Conservation (phyloP, 352 stramenopile species). For the Pythium folliculosum region DNA sequence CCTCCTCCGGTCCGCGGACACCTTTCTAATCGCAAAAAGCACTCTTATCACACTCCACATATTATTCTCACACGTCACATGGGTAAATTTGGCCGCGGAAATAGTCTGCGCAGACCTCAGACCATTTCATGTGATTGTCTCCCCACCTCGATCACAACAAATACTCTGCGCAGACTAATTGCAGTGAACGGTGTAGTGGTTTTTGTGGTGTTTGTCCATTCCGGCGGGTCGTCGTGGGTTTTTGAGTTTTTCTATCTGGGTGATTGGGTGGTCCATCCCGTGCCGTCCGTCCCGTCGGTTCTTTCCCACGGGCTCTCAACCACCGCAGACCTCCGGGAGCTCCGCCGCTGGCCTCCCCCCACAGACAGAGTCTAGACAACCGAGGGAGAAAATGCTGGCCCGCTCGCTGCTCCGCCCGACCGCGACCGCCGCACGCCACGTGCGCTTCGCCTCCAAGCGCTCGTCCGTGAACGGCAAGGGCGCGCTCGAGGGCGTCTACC, state of each 20-base stretch:
- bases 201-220: slow-evolving; percentile 12
- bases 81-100: too few species aligned
- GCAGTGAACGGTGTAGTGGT: slow-evolving; percentile 4
- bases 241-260: neutral
- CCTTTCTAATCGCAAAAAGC: too few species aligned
- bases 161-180: too few species aligned
- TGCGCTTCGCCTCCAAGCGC: slow-evolving; percentile 64
- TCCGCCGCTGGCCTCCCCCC: neutral
- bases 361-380: neutral
- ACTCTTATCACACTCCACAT: too few species aligned
- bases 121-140: too few species aligned
- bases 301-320: slow-evolving; percentile 21
- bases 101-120: too few species aligned
- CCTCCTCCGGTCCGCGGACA: too few species aligned
- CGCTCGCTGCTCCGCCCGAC: slow-evolving; percentile 49
- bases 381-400: slow-evolving; percentile 45
- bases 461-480: slow-evolving; percentile 82
- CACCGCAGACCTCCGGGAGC: slow-evolving; percentile 16
- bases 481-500: slow-evolving; percentile 62
- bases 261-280: slow-evolving; percentile 20
- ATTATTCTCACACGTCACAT: too few species aligned
- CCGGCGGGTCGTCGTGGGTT: neutral
- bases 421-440: slow-evolving; percentile 28
- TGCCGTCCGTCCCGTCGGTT: slow-evolving; percentile 7
- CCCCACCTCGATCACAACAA: neutral